Evolutionary conservation across 2,329 filamentous ascomycete genomes (phyloP).

Genomic region (Trichoderma pleuroti): DNA sequence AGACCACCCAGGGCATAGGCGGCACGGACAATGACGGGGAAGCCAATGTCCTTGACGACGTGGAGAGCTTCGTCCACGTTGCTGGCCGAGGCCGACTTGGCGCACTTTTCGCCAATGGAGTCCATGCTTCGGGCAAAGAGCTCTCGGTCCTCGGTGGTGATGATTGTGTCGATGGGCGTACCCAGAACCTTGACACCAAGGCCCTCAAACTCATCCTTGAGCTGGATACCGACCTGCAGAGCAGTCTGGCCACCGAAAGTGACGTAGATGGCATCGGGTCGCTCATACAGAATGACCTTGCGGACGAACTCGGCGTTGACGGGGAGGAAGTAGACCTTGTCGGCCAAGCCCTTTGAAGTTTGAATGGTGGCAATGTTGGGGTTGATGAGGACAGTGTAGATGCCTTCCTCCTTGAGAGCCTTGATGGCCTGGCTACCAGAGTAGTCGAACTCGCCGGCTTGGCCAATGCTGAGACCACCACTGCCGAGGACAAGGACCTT

Average conservation of each 20-base stretch:
- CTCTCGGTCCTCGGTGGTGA: conserved; percentile 97
- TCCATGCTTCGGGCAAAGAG: conserved; percentile 98
- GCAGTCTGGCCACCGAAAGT: conserved; percentile 98
- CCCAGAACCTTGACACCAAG: conserved; percentile 93
- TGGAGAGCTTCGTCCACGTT: conserved; percentile 82
- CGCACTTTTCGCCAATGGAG: conserved; percentile 95
- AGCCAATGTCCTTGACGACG: conserved; percentile 89
- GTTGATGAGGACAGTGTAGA: conserved; percentile 97
- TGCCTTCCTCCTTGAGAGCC: conserved; percentile 94
- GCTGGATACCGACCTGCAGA: conserved; percentile 91
- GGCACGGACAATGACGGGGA: conserved; percentile 94
- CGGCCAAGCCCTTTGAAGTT: conserved; percentile 93
- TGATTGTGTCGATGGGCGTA: conserved; percentile 96
- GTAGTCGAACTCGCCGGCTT: conserved; percentile 98
- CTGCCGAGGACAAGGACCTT: conserved; percentile 93
- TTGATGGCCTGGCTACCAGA: conserved; percentile 98
- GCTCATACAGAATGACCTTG: conserved; percentile 93
- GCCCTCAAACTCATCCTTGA: conserved; percentile 92
- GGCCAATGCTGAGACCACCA: conserved; percentile 93
- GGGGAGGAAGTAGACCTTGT: conserved; percentile 98
- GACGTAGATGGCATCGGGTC: conserved; percentile 93
- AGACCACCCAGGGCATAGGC: conserved; percentile 94
- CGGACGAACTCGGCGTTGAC: conserved; percentile 96
- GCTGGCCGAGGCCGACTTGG: conserved; percentile 91
- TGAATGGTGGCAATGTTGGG: conserved; percentile 99